These are phyloP conservation scores for Taiwanofungus camphoratus DNA, from an alignment of 1,284 basidiomycete species.

Conservation along the genomic window DNA sequence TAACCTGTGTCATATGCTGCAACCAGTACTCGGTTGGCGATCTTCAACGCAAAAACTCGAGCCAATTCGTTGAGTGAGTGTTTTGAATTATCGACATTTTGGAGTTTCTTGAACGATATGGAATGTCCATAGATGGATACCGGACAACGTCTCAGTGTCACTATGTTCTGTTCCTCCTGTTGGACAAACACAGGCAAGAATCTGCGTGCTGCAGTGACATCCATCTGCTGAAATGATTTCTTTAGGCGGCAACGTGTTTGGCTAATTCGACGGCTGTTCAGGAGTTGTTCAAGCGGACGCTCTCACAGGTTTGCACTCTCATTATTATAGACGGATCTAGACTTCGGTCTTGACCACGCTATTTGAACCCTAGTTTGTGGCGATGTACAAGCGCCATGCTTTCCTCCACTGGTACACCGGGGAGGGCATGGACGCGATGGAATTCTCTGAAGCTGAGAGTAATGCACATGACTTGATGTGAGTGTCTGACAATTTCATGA, in stretches of 20 bases:
- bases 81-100: no score
- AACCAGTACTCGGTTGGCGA: conserved; percentile 41
- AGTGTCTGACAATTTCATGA: conserved; percentile 25
- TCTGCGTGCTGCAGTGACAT: neutral
- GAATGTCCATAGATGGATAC: conserved; percentile 61
- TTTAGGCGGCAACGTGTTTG: conserved; percentile 69
- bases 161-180: conserved; percentile 81
- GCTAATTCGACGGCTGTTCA: conserved; percentile 86
- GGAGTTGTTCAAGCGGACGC: conserved; percentile 83
- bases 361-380: conserved; percentile 48
- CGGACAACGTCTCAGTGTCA: conserved; percentile 78
- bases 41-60: conserved; percentile 68
- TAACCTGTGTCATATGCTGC: neutral
- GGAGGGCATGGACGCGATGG: conserved; percentile 90
- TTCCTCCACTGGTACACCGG: conserved; percentile 91
- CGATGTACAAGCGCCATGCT: conserved; percentile 80
- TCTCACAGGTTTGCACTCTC: conserved; percentile 44
- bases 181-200: conserved; percentile 68
- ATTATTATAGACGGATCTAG: conserved; percentile 2
- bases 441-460: conserved; percentile 88
- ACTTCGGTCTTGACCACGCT: neutral
- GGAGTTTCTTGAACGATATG: conserved; percentile 8
- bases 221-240: neutral
- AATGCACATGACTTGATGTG: conserved; percentile 80
- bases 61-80: conserved; percentile 73